Percentiles rank a stretch among this genome's conserved stretches.
Conservation (phyloP, 805 yeast genomes). For the Wickerhamiella nectarea region DNA sequence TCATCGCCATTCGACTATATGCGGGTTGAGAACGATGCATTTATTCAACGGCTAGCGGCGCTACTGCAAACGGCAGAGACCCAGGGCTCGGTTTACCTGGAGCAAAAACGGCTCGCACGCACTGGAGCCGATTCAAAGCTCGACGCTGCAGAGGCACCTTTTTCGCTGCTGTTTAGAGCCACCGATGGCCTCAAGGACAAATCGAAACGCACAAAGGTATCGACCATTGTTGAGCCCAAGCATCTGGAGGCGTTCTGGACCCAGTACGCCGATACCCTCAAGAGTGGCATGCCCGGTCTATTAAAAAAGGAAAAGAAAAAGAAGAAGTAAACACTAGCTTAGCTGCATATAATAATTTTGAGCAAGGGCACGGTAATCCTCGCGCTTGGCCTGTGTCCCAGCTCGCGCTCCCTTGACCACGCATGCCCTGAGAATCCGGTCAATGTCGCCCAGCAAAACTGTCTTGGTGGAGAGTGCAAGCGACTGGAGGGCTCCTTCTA, state of each 20-base stretch:
- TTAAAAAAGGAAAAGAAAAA: conserved; percentile 72
- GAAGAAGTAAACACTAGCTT: conserved; percentile 33
- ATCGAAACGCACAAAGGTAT: conserved; percentile 41
- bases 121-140: conserved; percentile 15
- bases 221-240: conserved; percentile 56
- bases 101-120: conserved; percentile 26
- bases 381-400: background rate
- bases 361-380: background rate
- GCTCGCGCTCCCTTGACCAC: too few relatives aligned
- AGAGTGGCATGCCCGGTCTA: conserved; percentile 60
- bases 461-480: too few relatives aligned
- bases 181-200: conserved; percentile 43
- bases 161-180: conserved; percentile 56
- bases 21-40: conserved; percentile 21
- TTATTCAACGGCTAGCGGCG: conserved; percentile 20
- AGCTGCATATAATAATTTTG: background rate
- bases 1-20: background rate
- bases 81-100: conserved; percentile 26
- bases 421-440: too few relatives aligned
- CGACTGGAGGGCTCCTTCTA: too few relatives aligned
- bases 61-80: conserved; percentile 21
- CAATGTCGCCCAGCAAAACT: too few relatives aligned
- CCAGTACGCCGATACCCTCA: conserved; percentile 55
- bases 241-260: conserved; percentile 63
- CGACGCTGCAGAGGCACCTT: conserved; percentile 25